Conservation (phyloP, 225 moss, liverwort and hornwort species). For the Physcomitrellopsis africana region DNA sequence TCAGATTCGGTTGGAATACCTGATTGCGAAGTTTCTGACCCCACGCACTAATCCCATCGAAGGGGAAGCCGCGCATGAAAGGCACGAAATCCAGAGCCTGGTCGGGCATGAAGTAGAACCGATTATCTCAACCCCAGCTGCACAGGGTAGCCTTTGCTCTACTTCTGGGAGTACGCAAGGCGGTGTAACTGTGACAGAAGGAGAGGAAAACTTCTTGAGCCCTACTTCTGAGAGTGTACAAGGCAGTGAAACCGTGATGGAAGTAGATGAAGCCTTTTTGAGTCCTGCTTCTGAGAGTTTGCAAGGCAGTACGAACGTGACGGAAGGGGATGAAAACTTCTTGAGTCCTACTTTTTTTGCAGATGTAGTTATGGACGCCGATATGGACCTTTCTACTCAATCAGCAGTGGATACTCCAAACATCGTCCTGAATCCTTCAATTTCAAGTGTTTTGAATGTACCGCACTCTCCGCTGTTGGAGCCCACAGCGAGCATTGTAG, state of each 20-base stretch:
- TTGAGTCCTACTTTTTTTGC: neutral
- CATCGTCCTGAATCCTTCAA: constrained; percentile 14
- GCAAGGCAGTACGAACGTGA: neutral
- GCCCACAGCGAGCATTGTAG: neutral
- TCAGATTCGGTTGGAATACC: constrained; percentile 31
- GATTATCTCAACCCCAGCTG: neutral
- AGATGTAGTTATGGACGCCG: neutral
- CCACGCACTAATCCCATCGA: constrained; percentile 22
- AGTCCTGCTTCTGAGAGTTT: constrained; percentile 21
- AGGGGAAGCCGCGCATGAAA: neutral
- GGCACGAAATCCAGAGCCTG: neutral
- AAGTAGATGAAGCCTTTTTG: too few relatives aligned
- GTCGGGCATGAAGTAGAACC: neutral
- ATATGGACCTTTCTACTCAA: constrained; percentile 1
- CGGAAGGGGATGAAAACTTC: neutral
- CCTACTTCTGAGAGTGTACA: too few relatives aligned
- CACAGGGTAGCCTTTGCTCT: constrained; percentile 14
- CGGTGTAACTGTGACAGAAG: neutral
- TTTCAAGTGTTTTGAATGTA: neutral
- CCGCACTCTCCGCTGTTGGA: neutral
- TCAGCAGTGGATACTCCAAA: constrained; percentile 7
- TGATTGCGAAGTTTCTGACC: constrained; percentile 38
- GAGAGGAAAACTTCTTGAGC: neutral
- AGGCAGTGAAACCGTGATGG: too few relatives aligned
- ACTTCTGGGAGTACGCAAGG: constrained; percentile 15